phyloP scores from a whole-genome alignment of 768 basidiomycete species.

The Lactarius vividus region DNA sequence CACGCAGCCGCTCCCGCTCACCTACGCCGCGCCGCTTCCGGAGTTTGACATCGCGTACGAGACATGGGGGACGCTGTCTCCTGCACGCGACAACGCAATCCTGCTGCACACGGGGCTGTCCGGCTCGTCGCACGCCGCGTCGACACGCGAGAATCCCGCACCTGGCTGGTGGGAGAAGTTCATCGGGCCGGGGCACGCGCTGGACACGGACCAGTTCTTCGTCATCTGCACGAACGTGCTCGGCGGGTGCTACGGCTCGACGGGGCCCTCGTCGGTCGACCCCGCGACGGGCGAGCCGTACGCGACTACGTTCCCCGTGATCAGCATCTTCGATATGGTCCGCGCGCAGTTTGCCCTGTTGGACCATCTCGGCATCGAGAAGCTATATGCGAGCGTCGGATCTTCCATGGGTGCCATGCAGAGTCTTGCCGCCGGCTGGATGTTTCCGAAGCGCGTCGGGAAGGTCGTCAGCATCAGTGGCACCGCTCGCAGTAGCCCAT shows the following conservation, averaged over 20 bases:
- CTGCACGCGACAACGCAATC: slow-evolving; percentile 79
- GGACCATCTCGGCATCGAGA: slow-evolving; percentile 78
- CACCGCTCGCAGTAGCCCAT: slow-evolving; percentile 87
- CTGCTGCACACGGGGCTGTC: slow-evolving; percentile 95
- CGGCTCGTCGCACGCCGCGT: slow-evolving; percentile 92
- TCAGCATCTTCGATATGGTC: slow-evolving; percentile 97
- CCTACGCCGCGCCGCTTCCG: slow-evolving; percentile 55
- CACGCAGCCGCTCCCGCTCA: slow-evolving; percentile 56
- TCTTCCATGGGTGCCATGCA: slow-evolving; percentile 99
- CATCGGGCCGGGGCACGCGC: slow-evolving; percentile 89
- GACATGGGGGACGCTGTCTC: slow-evolving; percentile 91
- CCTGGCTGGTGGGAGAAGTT: slow-evolving; percentile 99
- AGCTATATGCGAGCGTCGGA: slow-evolving; percentile 91
- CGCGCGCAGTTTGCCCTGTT: slow-evolving; percentile 86
- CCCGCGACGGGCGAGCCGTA: slow-evolving; percentile 67
- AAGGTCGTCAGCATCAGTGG: slow-evolving; percentile 95
- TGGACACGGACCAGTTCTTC: slow-evolving; percentile 92
- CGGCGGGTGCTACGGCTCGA: slow-evolving; percentile 97
- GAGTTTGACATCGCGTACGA: slow-evolving; percentile 92
- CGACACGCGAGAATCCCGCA: slow-evolving; percentile 68
- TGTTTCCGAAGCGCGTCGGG: slow-evolving; percentile 83
- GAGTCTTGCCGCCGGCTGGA: slow-evolving; percentile 92
- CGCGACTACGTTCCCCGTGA: slow-evolving; percentile 86
- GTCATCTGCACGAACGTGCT: slow-evolving; percentile 95
- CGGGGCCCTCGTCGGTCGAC: slow-evolving; percentile 86